Evolutionary conservation across 2,329 filamentous ascomycete genomes (phyloP), one percentile per base, ranked within the genome.

Genomic region (Alternaria hordeiaustralica): DNA sequence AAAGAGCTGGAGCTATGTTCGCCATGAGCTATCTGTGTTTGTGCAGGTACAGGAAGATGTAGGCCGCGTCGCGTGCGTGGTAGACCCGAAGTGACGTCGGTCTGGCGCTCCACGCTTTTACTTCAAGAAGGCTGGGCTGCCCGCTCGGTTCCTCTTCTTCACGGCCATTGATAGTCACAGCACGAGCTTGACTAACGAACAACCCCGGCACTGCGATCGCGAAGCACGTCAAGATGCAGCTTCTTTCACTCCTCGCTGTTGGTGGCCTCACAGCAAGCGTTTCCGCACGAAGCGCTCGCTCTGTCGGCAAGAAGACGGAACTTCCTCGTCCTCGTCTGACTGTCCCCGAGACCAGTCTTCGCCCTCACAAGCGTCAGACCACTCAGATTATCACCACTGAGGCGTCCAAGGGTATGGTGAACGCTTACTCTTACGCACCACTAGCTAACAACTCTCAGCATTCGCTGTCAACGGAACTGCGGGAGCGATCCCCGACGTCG

Each of bases 401-500:
- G 55, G 72, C 68, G 18, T 68, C 64, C 15, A 71, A 73, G 59
- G 65, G 70, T 71, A 57, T 26, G 61, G 61, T 20, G 13, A 23
- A 3, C 1, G n/a, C 3, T 25, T 4, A 2, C 11, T 18, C 11
- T 2, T 15, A 23, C 9, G 15, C 6, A 25, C 23, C 21, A 7
- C 23, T 9, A 41, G 21, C 64, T 71, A 21, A 73, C 20, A 30
- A 26, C 7, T 21, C 25, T n/a, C 33, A 80, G 78, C 77, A 56
- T 81, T 77, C 58, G 66, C 67, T 25, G 79, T 81, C 41, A 76
- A 81, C 61, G 78, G 79, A 54, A 75, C 77, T 15, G 78, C 76
- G 2, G 74, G 75, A 49, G 74, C 72, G 1, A 77, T 81, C n/a
- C 83, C 93, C 71, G 75, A 82, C 45, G 81, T 84, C 18, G 69